Evolutionary conservation across 2,329 filamentous ascomycete genomes (phyloP).

Genomic region (Epichloe aotearoae): DNA sequence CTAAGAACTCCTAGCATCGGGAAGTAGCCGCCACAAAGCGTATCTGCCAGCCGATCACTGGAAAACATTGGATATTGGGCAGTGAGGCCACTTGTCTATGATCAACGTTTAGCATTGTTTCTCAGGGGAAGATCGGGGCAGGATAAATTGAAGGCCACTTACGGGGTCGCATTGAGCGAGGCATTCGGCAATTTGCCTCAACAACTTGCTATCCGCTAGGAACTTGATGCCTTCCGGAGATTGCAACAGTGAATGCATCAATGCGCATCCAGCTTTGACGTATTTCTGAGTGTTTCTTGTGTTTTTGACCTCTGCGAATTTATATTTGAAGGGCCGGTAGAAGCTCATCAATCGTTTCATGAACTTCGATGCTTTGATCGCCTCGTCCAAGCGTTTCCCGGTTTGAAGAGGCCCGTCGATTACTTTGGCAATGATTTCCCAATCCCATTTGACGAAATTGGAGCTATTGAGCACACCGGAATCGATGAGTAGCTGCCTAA

Average conservation of each 20-base stretch:
- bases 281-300: conserved; percentile 92
- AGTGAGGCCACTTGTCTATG: conserved; percentile 54
- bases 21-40: conserved; percentile 86
- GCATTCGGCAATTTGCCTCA: conserved; percentile 90
- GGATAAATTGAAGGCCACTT: conserved; percentile 15
- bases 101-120: conserved; percentile 6
- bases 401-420: conserved; percentile 89
- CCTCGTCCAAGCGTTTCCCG: conserved; percentile 84
- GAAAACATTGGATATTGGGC: conserved; percentile 86
- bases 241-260: conserved; percentile 77
- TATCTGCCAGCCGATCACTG: conserved; percentile 68
- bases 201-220: conserved; percentile 78
- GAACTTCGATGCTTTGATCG: conserved; percentile 89
- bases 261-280: conserved; percentile 73
- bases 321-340: conserved; percentile 91
- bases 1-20: conserved; percentile 81
- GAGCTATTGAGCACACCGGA: conserved; percentile 79
- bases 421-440: conserved; percentile 80
- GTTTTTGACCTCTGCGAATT: conserved; percentile 81
- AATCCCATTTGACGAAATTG: conserved; percentile 93
- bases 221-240: conserved; percentile 76
- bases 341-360: conserved; percentile 91
- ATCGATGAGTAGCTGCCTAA: conserved; percentile 55
- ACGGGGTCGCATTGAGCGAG: conserved; percentile 88
- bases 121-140: neutral